Conservation (phyloP, 352 stramenopile genomes). For the Lagenidium sp. region DNA sequence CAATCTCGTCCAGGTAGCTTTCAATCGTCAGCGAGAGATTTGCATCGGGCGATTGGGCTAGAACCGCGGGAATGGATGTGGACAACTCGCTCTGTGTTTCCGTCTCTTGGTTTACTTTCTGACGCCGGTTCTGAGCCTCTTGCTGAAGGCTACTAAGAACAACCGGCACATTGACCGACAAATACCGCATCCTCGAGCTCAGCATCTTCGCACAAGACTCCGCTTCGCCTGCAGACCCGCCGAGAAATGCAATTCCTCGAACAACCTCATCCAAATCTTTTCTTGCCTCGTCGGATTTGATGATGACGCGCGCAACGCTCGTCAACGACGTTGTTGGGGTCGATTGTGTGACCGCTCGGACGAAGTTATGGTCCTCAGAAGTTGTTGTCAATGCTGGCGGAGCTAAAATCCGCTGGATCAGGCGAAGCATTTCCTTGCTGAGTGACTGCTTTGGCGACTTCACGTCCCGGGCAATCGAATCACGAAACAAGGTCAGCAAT, state of each 20-base stretch:
- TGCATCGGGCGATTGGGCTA: too few species aligned
- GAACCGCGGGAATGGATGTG: too few species aligned
- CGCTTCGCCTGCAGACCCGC: constrained; percentile 24
- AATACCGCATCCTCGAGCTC: constrained; percentile 31
- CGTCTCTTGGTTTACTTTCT: too few species aligned
- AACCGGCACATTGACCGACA: constrained; percentile 22
- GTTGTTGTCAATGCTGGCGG: not conserved
- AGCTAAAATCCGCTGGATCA: constrained; percentile 4
- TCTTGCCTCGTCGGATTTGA: constrained; percentile 6
- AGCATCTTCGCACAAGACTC: constrained; percentile 26
- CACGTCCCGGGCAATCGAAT: constrained; percentile 37
- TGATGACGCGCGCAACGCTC: constrained; percentile 10
- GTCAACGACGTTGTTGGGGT: not conserved
- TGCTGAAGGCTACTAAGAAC: not conserved
- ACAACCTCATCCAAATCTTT: constrained; percentile 42
- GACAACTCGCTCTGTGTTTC: too few species aligned
- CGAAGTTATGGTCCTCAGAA: too few species aligned
- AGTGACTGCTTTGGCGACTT: constrained; percentile 49
- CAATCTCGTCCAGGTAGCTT: constrained; percentile 10
- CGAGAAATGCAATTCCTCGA: constrained; percentile 36
- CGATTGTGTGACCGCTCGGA: too few species aligned
- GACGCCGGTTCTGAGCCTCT: too few species aligned
- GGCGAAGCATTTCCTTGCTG: constrained; percentile 36
- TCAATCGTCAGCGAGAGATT: too few species aligned
- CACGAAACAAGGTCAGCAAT: constrained; percentile 30